Evolutionary conservation across 768 basidiomycete genomes (phyloP), one percentile per base, ranked within the genome.

Genomic region (Auriculariales sp.): DNA sequence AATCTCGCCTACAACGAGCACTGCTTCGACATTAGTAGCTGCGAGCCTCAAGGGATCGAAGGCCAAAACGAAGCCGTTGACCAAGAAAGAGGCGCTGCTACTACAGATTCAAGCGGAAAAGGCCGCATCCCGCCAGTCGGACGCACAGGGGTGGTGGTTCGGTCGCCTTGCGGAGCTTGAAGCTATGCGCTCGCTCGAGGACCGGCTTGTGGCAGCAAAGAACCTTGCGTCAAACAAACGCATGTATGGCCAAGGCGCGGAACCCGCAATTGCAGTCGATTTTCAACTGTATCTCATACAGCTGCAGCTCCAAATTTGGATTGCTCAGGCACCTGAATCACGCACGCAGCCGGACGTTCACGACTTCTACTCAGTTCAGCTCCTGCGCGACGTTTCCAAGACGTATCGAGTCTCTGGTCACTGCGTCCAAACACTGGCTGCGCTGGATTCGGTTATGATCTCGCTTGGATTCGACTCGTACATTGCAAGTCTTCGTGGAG

Each of bases 261-360:
- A 72, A 28, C 67, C 67, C 0, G 62, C 65, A 53, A 63, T 80
- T n/a, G 62, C 63, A 0, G 61, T 70, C 6, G 79, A 83, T 57
- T 64, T 77, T 52, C 65, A 64, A 1, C 57, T 82, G 2, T 83
- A 71, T 55, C 64, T 63, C 1, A 56, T 83, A 33, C 67, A 83
- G 52, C 66, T 80, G 3, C 64, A 72, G 47, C 61, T 82, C 29
- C 57, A 58, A 31, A 54, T 56, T 28, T 84, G 82, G 83, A 68
- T 76, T 31, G n/a, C n/a, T n/a, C n/a, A n/a, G n/a, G n/a, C n/a
- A n/a, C n/a, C n/a, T n/a, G n/a, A n/a, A n/a, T n/a, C n/a, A n/a
- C n/a, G n/a, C n/a, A 67, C 67, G 30, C 68, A 77, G 46, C 49
- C 64, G 1, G 47, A 55, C 11, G 61, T 68, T 24, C 66, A 71